Evolutionary conservation across 495 filamentous ascomycete genomes (phyloP).

Genomic region (Podospora australis): DNA sequence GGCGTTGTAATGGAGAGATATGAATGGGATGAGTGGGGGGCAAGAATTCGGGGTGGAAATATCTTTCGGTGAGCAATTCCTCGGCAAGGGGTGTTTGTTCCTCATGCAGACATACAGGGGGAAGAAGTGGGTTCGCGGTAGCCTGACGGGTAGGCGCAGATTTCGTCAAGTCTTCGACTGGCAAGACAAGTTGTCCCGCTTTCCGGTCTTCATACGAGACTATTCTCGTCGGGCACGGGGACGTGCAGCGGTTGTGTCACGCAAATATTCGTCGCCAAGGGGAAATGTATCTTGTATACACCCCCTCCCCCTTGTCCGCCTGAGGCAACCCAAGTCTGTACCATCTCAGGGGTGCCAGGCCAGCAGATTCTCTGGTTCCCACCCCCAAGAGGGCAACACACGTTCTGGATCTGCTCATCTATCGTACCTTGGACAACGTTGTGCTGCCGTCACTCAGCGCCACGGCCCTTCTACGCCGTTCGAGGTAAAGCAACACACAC

Average conservation of each 20-base stretch:
- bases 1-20: neutral
- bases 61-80: neutral
- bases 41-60: neutral
- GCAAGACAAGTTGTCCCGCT: conserved; percentile 11
- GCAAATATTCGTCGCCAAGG: conserved; percentile 4
- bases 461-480: conserved; percentile 1
- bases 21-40: neutral
- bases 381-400: too few relatives aligned
- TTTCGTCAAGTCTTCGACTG: conserved; percentile 12
- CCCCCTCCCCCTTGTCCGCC: neutral
- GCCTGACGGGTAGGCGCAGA: conserved; percentile 19
- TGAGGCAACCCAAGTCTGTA: conserved; percentile 2
- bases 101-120: neutral
- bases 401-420: conserved; percentile 12
- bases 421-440: conserved; percentile 14
- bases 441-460: conserved; percentile 17
- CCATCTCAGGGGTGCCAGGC: too few relatives aligned
- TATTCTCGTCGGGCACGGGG: conserved; percentile 30
- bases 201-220: conserved; percentile 26
- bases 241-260: conserved; percentile 25
- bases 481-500: neutral
- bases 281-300: neutral
- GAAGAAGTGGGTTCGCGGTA: neutral
- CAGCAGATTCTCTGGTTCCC: too few relatives aligned
- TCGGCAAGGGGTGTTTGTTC: too few relatives aligned